A percentile compares a stretch with the other conserved stretches of the same genome.
Evolutionary conservation across 768 basidiomycete genomes (phyloP).

Genomic region (Serendipita indica): DNA sequence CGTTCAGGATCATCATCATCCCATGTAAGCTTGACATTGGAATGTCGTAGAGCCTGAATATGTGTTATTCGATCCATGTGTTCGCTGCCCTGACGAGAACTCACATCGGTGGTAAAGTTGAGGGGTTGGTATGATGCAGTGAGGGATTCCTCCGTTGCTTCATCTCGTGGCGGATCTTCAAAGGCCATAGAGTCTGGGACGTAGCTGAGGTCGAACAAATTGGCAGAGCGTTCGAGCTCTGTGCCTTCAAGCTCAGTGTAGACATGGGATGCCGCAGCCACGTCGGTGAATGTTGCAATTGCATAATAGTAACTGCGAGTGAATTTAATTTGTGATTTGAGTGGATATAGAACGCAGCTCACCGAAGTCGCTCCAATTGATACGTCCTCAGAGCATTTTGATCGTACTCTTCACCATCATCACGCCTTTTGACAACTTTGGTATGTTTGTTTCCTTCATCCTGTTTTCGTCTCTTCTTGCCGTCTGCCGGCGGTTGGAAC

Average conservation of each 20-base stretch:
- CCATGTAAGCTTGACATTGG: conserved; percentile 97
- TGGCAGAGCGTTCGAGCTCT: conserved; percentile 92
- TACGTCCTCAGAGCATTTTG: conserved; percentile 79
- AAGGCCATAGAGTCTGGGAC: conserved; percentile 84
- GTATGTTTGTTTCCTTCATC: conserved; percentile 39
- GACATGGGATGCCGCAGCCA: conserved; percentile 61
- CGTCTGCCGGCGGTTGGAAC: conserved; percentile 28
- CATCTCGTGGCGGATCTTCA: conserved; percentile 55
- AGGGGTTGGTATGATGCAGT: conserved; percentile 48
- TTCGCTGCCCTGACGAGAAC: conserved; percentile 20
- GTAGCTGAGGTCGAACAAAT: conserved; percentile 88
- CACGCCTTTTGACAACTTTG: conserved; percentile 47
- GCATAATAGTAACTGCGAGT: conserved; percentile 81
- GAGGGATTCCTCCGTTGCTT: conserved; percentile 53
- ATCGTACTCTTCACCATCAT: conserved; percentile 66
- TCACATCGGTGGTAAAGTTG: conserved; percentile 85
- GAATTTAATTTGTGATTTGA: not conserved
- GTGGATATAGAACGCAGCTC: conserved; percentile 8
- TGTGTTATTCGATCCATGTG: not conserved
- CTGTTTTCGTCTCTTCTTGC: conserved; percentile 11
- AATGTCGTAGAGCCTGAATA: conserved; percentile 80
- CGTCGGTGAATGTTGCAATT: conserved; percentile 72
- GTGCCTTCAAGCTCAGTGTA: conserved; percentile 82
- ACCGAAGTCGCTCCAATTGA: conserved; percentile 87
- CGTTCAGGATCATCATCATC: conserved; percentile 93